Evolutionary conservation across 1,284 basidiomycete genomes (phyloP).

Genomic region (Rhodotorula sp.): DNA sequence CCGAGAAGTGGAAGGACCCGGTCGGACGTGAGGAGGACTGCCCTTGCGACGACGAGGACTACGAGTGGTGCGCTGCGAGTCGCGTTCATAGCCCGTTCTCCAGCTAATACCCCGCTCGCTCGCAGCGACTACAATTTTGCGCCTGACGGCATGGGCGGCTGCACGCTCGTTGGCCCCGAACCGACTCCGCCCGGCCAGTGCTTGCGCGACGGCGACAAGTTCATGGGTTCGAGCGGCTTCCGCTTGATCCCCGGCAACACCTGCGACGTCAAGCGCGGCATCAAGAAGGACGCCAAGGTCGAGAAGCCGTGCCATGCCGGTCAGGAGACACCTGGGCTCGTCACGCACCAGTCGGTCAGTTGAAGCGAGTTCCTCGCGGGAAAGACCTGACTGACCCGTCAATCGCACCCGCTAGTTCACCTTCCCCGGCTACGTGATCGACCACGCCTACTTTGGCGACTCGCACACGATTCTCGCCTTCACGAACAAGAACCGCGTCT

Average conservation of each 20-base stretch:
- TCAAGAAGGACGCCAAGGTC: slow-evolving; percentile 66
- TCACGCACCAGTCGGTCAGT: slow-evolving; percentile 43
- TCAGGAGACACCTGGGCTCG: slow-evolving; percentile 49
- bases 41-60: slow-evolving; percentile 80
- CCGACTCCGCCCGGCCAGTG: slow-evolving; percentile 78
- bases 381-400: neutral
- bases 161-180: slow-evolving; percentile 79
- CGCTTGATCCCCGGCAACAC: slow-evolving; percentile 90
- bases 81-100: neutral
- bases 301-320: slow-evolving; percentile 67
- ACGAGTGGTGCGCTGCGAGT: slow-evolving; percentile 69
- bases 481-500: slow-evolving; percentile 71
- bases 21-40: slow-evolving; percentile 78
- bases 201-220: slow-evolving; percentile 61
- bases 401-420: slow-evolving; percentile 56
- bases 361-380: neutral
- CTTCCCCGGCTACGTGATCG: slow-evolving; percentile 67
- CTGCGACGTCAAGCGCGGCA: slow-evolving; percentile 61
- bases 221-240: slow-evolving; percentile 86
- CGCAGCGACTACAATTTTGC: slow-evolving; percentile 83
- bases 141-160: slow-evolving; percentile 63
- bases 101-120: neutral
- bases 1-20: slow-evolving; percentile 83
- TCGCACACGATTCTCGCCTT: slow-evolving; percentile 80
- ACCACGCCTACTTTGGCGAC: slow-evolving; percentile 79